phyloP scores from a whole-genome alignment of 225 moss, liverwort and hornwort genomes.

The Marchantia polymorpha region DNA sequence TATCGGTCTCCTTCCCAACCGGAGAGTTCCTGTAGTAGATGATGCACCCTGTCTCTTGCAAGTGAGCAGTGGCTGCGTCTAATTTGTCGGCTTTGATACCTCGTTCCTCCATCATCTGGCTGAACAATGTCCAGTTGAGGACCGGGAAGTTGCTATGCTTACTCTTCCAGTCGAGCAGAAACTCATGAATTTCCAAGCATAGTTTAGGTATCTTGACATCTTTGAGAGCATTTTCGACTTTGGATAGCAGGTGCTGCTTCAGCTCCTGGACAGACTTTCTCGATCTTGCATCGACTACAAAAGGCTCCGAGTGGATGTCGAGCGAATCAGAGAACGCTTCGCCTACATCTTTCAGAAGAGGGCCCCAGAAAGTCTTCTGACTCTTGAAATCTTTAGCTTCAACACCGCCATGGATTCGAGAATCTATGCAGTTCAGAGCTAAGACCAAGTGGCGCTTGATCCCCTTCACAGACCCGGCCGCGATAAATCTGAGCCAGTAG shows the following conservation, averaged over 20 bases:
- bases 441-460: constrained; percentile 7
- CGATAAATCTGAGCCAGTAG: constrained; percentile 18
- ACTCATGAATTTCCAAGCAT: background rate
- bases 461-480: background rate
- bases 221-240: background rate
- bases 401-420: background rate
- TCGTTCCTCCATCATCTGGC: background rate
- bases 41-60: background rate
- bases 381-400: too few species aligned
- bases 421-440: background rate
- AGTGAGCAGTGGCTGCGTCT: background rate
- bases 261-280: background rate
- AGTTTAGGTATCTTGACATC: background rate
- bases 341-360: background rate
- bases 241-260: background rate
- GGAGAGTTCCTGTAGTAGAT: background rate
- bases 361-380: background rate
- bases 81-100: background rate
- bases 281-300: constrained; percentile 1
- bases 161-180: background rate
- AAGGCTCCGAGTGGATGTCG: background rate
- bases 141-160: background rate
- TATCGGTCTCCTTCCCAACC: too few species aligned
- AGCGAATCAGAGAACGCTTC: background rate
- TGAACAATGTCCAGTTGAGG: background rate